Percentiles rank a stretch among this genome's conserved stretches.
Conservation (phyloP, 2,329 filamentous ascomycete species). For the Aschersonia sp. region DNA sequence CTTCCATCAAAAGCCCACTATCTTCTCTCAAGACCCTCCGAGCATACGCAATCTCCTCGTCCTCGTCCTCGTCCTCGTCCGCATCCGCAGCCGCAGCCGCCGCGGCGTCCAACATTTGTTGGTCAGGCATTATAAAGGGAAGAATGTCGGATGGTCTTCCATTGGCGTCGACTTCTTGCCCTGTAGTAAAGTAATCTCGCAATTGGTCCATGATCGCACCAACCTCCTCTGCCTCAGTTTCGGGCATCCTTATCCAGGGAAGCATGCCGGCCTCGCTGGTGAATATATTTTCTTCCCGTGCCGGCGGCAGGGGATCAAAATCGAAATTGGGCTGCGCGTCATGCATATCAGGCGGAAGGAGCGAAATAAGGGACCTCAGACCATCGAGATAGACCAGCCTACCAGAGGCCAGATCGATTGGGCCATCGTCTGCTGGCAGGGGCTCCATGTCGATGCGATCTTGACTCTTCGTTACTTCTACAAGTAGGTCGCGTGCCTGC, state of each 20-base stretch:
- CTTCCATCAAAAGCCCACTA: too few species aligned
- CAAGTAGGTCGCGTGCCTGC: slow-evolving; percentile 52
- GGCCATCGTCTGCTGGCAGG: slow-evolving; percentile 24
- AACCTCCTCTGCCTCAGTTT: too few species aligned
- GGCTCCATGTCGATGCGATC: slow-evolving; percentile 24
- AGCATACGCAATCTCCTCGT: too few species aligned
- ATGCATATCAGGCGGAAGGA: slow-evolving; percentile 53
- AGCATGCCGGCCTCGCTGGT: slow-evolving; percentile 24
- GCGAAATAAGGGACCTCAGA: slow-evolving; percentile 52
- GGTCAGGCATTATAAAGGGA: too few species aligned
- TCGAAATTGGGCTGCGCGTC: slow-evolving; percentile 52
- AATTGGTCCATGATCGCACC: too few species aligned
- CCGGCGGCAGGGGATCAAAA: slow-evolving; percentile 71
- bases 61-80: too few species aligned
- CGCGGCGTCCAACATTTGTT: too few species aligned
- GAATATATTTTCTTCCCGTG: slow-evolving; percentile 37
- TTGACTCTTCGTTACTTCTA: slow-evolving; percentile 49
- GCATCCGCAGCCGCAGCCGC: too few species aligned
- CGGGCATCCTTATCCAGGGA: slow-evolving; percentile 20
- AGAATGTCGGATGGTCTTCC: too few species aligned
- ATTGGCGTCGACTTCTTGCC: too few species aligned
- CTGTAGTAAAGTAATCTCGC: too few species aligned
- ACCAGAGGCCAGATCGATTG: slow-evolving; percentile 37
- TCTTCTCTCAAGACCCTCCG: too few species aligned
- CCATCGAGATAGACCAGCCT: slow-evolving; percentile 71